A percentile compares a stretch with the other conserved stretches of the same genome.
Evolutionary conservation across 805 yeast genomes (phyloP).

Genomic region (Candida corydali): DNA sequence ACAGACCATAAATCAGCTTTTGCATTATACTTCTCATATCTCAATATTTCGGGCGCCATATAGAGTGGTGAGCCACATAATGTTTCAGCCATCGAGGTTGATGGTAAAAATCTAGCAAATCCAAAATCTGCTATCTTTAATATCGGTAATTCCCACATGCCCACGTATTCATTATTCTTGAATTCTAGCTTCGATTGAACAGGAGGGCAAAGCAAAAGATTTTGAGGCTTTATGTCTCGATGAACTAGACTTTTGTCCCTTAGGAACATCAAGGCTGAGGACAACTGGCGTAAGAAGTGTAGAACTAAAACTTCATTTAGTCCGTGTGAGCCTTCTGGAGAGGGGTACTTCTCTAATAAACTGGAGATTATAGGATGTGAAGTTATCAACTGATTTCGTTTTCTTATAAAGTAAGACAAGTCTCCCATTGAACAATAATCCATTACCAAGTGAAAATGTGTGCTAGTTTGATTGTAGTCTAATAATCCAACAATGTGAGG

Average conservation of each 20-base stretch:
- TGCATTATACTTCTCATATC: conserved; percentile 94
- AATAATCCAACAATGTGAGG: conserved; percentile 87
- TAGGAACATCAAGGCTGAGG: conserved; percentile 78
- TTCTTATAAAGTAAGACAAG: conserved; percentile 78
- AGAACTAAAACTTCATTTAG: conserved; percentile 72
- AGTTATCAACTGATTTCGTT: conserved; percentile 63
- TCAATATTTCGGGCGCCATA: conserved; percentile 96
- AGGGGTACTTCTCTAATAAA: conserved; percentile 76
- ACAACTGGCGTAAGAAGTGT: conserved; percentile 82
- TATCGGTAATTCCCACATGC: conserved; percentile 84
- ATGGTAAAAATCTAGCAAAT: conserved; percentile 91
- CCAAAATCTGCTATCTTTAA: conserved; percentile 97
- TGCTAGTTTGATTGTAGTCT: conserved; percentile 74
- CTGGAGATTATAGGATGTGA: conserved; percentile 78
- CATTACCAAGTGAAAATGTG: conserved; percentile 87
- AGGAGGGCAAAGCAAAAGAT: conserved; percentile 79
- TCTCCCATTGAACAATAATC: conserved; percentile 97
- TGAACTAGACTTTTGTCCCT: conserved; percentile 84
- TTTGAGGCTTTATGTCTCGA: conserved; percentile 94
- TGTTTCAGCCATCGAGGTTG: conserved; percentile 93
- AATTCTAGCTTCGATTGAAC: conserved; percentile 59
- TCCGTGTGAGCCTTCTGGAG: conserved; percentile 74
- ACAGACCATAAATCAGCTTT: conserved; percentile 98
- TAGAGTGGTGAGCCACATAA: conserved; percentile 96
- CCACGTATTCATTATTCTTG: conserved; percentile 56